phyloP scores from a whole-genome alignment of 73 alveolate genomes.

The Paramecium sexaurelia region DNA sequence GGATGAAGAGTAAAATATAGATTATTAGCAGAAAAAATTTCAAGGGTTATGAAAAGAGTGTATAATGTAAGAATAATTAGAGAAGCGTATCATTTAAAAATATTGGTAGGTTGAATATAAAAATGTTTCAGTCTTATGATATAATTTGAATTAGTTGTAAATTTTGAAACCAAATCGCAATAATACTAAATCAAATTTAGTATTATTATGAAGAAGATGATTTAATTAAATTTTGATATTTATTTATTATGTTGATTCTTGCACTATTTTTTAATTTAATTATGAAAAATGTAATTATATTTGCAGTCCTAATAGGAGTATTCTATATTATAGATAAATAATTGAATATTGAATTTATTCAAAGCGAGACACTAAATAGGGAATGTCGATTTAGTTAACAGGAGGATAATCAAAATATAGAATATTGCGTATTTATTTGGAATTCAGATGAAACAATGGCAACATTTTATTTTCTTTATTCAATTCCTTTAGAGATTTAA shows the following conservation, averaged over 20 bases:
- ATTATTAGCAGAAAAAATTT: not conserved
- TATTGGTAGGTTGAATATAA: not conserved
- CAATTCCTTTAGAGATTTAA: not conserved
- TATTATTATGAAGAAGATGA: too few relatives aligned
- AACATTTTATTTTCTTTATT: not conserved
- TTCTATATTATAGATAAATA: not conserved
- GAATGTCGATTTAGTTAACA: not conserved
- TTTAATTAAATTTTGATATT: not conserved
- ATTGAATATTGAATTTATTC: not conserved
- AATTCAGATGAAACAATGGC: not conserved
- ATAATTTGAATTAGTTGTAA: too few relatives aligned
- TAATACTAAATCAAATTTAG: constrained; percentile 74
- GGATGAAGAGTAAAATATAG: not conserved
- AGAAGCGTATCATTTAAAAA: not conserved
- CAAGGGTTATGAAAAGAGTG: not conserved
- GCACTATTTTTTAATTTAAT: not conserved
- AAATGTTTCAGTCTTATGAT: not conserved
- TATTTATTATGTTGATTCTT: not conserved
- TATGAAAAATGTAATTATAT: not conserved
- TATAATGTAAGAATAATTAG: not conserved
- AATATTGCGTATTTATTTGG: constrained; percentile 1
- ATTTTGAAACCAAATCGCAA: too few relatives aligned
- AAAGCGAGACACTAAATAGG: not conserved
- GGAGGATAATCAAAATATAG: not conserved
- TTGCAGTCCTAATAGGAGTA: not conserved